phyloP scores from a whole-genome alignment of 305 asterid species.

The Solanum hybrid region DNA sequence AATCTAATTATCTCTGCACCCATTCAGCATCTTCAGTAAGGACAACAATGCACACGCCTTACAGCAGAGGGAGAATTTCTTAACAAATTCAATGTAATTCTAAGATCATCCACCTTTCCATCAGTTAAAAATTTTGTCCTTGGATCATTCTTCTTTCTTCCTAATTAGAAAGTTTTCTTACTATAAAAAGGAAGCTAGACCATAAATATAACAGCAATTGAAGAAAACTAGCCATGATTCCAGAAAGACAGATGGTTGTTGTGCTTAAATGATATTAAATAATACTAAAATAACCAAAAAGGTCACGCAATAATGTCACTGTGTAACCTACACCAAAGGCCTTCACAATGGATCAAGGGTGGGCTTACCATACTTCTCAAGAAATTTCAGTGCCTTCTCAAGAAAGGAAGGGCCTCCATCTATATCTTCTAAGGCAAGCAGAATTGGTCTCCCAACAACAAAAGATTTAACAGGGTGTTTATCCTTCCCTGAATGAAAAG shows the following conservation, averaged over 20 bases:
- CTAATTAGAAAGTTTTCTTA: neutral
- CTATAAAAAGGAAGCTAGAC: neutral
- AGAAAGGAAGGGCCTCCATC: constrained; percentile 99
- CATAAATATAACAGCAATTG: neutral
- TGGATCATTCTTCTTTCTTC: neutral
- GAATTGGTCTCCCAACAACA: constrained; percentile 97
- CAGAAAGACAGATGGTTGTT: neutral
- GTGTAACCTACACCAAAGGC: neutral
- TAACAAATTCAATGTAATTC: neutral
- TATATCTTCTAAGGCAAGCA: constrained; percentile 95
- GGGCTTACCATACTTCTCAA: constrained; percentile 76
- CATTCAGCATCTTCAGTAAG: neutral
- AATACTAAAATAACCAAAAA: neutral
- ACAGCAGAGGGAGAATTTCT: neutral
- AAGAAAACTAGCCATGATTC: neutral
- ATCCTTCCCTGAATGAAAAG: constrained; percentile 71
- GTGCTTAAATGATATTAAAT: neutral
- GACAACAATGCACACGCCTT: neutral
- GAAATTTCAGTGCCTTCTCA: constrained; percentile 95
- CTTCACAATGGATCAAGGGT: neutral
- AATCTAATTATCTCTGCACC: neutral
- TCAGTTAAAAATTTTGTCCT: neutral
- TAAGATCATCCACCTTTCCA: neutral
- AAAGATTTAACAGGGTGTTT: constrained; percentile 80
- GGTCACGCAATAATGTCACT: neutral